phyloP scores from a whole-genome alignment of 768 basidiomycete genomes.

The Russula sp. region DNA sequence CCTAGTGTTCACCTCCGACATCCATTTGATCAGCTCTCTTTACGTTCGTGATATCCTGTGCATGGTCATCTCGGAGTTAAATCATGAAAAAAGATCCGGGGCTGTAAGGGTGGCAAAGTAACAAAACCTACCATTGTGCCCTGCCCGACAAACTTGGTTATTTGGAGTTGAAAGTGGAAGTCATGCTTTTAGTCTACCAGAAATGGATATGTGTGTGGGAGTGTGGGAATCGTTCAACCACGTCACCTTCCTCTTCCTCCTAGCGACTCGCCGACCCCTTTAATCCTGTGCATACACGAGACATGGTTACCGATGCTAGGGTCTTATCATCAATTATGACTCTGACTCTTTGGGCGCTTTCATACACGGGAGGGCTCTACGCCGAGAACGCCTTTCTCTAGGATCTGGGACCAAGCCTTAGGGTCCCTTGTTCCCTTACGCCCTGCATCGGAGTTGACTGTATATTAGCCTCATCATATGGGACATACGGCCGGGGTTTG shows the following conservation, averaged over 20 bases:
- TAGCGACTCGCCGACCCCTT: neutral
- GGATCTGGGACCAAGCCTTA: neutral
- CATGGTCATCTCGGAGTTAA: neutral
- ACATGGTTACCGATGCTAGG: neutral
- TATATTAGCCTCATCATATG: slow-evolving; percentile 15
- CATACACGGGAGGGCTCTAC: neutral
- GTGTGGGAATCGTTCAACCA: neutral
- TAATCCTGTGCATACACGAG: slow-evolving; percentile 15
- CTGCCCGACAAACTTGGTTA: neutral
- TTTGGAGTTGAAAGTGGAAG: neutral
- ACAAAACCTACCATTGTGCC: neutral
- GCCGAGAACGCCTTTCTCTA: neutral
- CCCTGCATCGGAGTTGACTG: neutral
- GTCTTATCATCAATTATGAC: slow-evolving; percentile 17
- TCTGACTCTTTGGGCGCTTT: neutral
- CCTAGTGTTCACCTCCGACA: neutral
- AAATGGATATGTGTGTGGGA: neutral
- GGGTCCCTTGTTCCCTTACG: neutral
- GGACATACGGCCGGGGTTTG: neutral
- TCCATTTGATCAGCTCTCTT: neutral
- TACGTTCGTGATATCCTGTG: neutral
- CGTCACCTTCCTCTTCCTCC: neutral
- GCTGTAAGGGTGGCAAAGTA: neutral
- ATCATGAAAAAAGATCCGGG: neutral
- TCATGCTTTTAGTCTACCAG: neutral